Conservation (phyloP, 306 rosid genomes). For the Cucumis sativus region DNA sequence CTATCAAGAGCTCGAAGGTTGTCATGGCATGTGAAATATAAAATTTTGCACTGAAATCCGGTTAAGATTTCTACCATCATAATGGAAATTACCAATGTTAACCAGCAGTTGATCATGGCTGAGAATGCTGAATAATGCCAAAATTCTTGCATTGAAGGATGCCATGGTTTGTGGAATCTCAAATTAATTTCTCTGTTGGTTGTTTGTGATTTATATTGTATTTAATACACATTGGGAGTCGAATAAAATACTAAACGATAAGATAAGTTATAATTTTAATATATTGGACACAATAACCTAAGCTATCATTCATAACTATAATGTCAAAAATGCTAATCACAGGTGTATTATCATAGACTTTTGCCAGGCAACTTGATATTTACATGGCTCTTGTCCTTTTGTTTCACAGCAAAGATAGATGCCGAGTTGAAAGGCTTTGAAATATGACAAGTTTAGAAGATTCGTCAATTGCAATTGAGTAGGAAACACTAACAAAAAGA, state of each 20-base stretch:
- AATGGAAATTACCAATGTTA: not conserved
- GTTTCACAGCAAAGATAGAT: not conserved
- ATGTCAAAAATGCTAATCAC: not conserved
- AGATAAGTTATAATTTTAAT: not conserved
- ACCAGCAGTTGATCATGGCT: not conserved
- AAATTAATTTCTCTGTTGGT: not conserved
- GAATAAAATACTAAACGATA: not conserved
- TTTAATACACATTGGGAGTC: not conserved
- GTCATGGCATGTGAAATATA: not conserved
- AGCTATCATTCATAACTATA: not conserved
- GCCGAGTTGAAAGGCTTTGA: not conserved
- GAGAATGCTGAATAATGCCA: not conserved
- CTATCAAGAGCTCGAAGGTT: not conserved
- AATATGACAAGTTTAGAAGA: not conserved
- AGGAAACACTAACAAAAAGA: not conserved
- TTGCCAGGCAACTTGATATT: not conserved
- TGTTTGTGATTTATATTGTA: not conserved
- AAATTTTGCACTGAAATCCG: not conserved
- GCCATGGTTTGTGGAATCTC: not conserved
- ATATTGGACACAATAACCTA: not conserved
- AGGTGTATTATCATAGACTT: not conserved
- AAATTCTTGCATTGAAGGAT: not conserved
- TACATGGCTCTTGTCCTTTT: not conserved
- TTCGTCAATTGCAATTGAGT: not conserved
- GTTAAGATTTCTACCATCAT: not conserved